These are phyloP conservation scores for Echeveria elegans DNA, from an alignment of 164 flowering plant genomes.

Conservation along the genomic window DNA sequence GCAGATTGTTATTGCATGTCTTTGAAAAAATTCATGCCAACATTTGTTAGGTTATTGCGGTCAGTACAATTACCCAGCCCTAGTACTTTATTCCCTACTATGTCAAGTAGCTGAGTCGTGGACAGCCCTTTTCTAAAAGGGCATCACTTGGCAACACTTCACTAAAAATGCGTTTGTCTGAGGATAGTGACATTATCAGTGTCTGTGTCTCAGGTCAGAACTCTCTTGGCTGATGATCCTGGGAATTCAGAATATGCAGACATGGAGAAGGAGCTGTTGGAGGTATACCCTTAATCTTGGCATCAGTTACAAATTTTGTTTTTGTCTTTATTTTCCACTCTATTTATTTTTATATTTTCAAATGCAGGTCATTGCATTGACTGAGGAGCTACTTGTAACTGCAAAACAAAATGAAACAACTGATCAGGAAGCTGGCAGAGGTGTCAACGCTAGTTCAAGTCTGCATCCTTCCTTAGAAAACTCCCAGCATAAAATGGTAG, in stretches of 20 bases:
- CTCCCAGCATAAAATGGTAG: conserved; percentile 29
- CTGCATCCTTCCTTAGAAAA: conserved; percentile 21
- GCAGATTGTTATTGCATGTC: no score
- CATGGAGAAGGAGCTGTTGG: conserved; percentile 87
- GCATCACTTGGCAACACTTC: no score
- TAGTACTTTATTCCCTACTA: no score
- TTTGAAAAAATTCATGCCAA: no score
- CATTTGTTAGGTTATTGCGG: no score
- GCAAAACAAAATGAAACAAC: conserved; percentile 60
- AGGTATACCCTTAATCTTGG: conserved; percentile 40
- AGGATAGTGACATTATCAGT: background rate
- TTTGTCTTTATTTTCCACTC: conserved; percentile 11
- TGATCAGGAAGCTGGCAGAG: conserved; percentile 29
- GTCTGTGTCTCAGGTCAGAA: conserved; percentile 41
- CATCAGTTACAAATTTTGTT: no score
- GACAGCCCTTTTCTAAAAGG: no score
- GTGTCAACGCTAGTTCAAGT: conserved; percentile 26
- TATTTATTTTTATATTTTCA: conserved; percentile 5
- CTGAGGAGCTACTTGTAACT: conserved; percentile 87
- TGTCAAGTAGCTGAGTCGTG: no score
- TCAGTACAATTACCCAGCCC: no score
- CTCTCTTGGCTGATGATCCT: conserved; percentile 69
- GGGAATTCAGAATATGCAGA: conserved; percentile 80
- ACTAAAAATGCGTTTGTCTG: no score
- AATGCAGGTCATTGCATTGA: conserved; percentile 81